Percentiles rank a stretch among this genome's conserved stretches.
phyloP scores from a whole-genome alignment of 441 rosid species.

The Populus hybrid region DNA sequence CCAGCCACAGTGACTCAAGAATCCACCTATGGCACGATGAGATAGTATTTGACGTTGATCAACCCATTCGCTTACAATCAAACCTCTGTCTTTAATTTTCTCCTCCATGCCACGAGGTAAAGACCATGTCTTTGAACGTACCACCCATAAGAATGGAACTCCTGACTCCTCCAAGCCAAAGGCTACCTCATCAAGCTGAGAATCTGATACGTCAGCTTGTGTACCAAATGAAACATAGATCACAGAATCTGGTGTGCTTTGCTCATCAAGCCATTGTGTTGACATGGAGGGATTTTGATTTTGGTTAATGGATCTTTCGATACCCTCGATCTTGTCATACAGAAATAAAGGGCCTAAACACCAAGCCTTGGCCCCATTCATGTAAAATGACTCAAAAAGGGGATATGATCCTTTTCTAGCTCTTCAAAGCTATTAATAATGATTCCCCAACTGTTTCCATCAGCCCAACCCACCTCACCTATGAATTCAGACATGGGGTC shows the following conservation, averaged over 20 bases:
- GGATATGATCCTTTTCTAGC: conserved; percentile 21
- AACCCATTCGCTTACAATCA: conserved; percentile 32
- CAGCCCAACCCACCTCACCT: conserved; percentile 15
- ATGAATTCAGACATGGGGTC: not conserved
- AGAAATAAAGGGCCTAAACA: conserved; percentile 27
- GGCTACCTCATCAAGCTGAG: conserved; percentile 33
- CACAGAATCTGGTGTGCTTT: conserved; percentile 13
- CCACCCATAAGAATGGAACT: conserved; percentile 26
- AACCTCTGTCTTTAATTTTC: conserved; percentile 19
- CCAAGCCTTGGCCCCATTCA: conserved; percentile 20
- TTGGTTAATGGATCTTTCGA: not conserved
- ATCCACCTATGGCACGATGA: conserved; percentile 29
- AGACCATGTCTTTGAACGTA: conserved; percentile 29
- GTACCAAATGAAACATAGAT: conserved; percentile 38
- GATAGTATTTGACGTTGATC: conserved; percentile 32
- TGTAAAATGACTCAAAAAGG: conserved; percentile 11
- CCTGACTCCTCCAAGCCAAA: conserved; percentile 30
- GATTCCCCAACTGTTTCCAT: conserved; percentile 22
- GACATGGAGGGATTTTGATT: not conserved
- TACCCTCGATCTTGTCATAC: conserved; percentile 7
- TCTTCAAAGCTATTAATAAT: conserved; percentile 32
- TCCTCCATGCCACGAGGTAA: conserved; percentile 8
- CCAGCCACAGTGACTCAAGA: conserved; percentile 48
- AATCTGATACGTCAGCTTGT: conserved; percentile 25
- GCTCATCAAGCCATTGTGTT: conserved; percentile 26